Base-by-base conservation (phyloP, 192 early-diverging fungal genomes). In the Geosiphon pyriformis region DNA sequence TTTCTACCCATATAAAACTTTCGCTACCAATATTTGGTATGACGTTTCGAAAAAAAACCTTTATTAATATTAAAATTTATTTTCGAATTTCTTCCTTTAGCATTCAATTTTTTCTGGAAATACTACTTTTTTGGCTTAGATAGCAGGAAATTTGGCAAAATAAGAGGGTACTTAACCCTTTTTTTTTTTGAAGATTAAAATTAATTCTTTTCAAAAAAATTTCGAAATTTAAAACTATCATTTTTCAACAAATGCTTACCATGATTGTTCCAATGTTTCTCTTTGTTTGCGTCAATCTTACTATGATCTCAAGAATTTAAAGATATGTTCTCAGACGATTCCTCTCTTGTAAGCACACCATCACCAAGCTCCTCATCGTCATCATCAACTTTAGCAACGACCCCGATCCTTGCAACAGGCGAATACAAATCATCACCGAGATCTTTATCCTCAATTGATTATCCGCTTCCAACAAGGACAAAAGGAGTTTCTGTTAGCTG, bases 401-500 rank as follows among this genome's bases (percentile, higher is more conserved):
- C 65, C 17, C 65, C 65, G 0, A 54, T 49, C 37, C 23, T 47
- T 17, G 31, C 48, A 15, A 27, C 25, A 12, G 30, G 27, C 27
- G 65, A 56, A 30, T 42, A 42, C 11, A 35, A 35, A 47, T 11
- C 49, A 20, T 56, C 52, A 17, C 33, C 53, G 34, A 35, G 27
- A 34, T 56, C 46, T 20, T 33, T 32, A 34, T 23, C 65, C 18
- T 26, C 37, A 25, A 29, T 15, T 20, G 25, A 25, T 27, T 34
- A 56, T 20, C 65, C 65, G 20, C 48, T 35, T 56, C 65, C 65
- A 46, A 67, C 65, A 10, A 57, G 52, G n/a, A 35, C 65, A 8
- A 56, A 51, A 7, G 65, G 65, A 3, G 25, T 67, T 42, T 66
- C 70, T 3, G 25, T 79, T 18, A 72, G 64, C 32, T 72, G 70